Conservation (phyloP, 306 rosid species). For the Cucumis hystrix region DNA sequence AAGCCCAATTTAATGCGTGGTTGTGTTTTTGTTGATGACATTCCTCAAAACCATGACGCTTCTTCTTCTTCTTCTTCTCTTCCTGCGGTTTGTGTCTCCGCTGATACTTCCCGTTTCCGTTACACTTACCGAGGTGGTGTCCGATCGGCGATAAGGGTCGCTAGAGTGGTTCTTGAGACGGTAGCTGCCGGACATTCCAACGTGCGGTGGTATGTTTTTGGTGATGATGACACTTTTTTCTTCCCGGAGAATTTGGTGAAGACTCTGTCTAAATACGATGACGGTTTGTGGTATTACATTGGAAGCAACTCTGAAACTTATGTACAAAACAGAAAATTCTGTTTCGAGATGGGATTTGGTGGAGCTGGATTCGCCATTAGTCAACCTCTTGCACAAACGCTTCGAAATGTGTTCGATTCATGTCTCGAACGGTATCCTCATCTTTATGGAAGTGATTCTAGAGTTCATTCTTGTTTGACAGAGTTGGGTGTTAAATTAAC, state of each 20-base stretch:
- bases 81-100: constrained; percentile 56
- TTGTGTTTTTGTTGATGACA: constrained; percentile 53
- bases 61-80: constrained; percentile 28
- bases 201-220: constrained; percentile 88
- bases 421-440: constrained; percentile 73
- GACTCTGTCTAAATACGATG: constrained; percentile 77
- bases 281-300: constrained; percentile 68
- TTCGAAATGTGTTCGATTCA: constrained; percentile 64
- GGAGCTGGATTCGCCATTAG: constrained; percentile 93
- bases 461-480: constrained; percentile 59
- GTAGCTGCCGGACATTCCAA: constrained; percentile 38
- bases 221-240: constrained; percentile 81
- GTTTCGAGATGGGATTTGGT: constrained; percentile 76
- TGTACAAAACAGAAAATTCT: constrained; percentile 44
- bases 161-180: constrained; percentile 62
- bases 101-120: constrained; percentile 58
- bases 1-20: constrained; percentile 43
- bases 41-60: constrained; percentile 4
- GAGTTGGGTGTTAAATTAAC: constrained; percentile 87
- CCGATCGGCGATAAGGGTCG: constrained; percentile 57
- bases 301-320: constrained; percentile 67
- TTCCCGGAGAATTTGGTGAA: constrained; percentile 66
- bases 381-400: constrained; percentile 38
- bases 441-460: constrained; percentile 80
- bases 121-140: constrained; percentile 42